Evolutionary conservation across 202 grass and related monocot species (phyloP), one percentile per base, ranked within the genome.

Genomic region (Saccharum hybrid): DNA sequence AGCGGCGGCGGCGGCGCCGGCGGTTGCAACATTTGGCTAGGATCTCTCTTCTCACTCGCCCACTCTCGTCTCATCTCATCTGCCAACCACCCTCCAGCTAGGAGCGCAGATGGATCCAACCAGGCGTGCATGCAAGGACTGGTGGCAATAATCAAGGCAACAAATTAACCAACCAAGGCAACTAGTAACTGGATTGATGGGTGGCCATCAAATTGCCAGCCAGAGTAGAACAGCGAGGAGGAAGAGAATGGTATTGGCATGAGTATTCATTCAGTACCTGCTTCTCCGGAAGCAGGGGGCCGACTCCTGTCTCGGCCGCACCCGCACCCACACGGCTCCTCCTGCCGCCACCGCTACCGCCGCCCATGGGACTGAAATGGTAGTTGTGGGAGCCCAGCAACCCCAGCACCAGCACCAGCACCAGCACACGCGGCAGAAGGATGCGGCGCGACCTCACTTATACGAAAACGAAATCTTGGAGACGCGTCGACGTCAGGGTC

Each of bases 401-500:
- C 41, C 38, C 38, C 40, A 42, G 40, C 49, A 52, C 15, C 49
- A 51, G 40, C 40, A 42, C 7, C 42, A 45, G n/a, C n/a, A n/a
- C n/a, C n/a, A n/a, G 18, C 51, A n/a, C 21, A 62, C 68, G 22
- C 21, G 21, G 21, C n/a, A 23, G 40, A 71, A 11, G 68, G 68
- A 0, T 26, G 21, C 66, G 36, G 18, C 4, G 66, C 66, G 18
- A 68, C 19, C 3, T 68, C 37, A n/a, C 26, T 23, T 13, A 59
- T 40, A 30, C 5, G 48, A 33, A 63, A 38, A 30, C 5, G 48
- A 33, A 63, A 38, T 18, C 2, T 28, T 16, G 28, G 62, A 4
- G 41, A 37, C 45, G n/a, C 63, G 86, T 83, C 74, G 63, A 48
- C 70, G 74, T 72, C 86, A 61, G 21, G 21, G 3, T 11, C 57